A percentile compares a stretch with the other conserved stretches of the same genome.
phyloP scores from a whole-genome alignment of 2,329 filamentous ascomycete species.

The Aureobasidium sp. region DNA sequence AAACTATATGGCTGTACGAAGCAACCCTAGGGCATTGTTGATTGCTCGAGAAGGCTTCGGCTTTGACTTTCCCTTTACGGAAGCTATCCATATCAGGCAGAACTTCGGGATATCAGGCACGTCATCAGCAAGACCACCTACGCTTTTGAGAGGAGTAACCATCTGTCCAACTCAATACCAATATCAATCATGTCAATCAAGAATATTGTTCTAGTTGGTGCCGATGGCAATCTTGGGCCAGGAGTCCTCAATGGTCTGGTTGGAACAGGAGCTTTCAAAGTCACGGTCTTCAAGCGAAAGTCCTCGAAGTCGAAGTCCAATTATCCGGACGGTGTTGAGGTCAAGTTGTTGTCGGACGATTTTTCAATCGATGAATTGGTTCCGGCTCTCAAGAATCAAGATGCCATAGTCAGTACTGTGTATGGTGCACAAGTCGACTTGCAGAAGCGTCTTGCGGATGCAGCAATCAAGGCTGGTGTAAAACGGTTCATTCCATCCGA shows the following conservation, averaged over 20 bases:
- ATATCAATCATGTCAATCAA: conserved; percentile 28
- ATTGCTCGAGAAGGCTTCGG: not conserved
- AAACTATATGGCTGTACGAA: not conserved
- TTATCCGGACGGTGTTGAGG: conserved; percentile 33
- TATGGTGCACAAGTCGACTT: conserved; percentile 35
- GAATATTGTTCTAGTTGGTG: conserved; percentile 40
- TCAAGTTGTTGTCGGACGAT: conserved; percentile 43
- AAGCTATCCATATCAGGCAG: not conserved
- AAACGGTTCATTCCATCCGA: conserved; percentile 57
- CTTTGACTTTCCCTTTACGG: not conserved
- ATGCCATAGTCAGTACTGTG: conserved; percentile 49
- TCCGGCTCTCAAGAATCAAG: conserved; percentile 47
- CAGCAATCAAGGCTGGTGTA: conserved; percentile 53
- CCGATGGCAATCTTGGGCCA: conserved; percentile 39
- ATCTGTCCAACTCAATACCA: not conserved
- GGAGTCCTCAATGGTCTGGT: conserved; percentile 36
- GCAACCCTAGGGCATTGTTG: not conserved
- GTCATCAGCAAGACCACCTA: conserved; percentile 2
- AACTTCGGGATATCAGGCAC: conserved; percentile 5
- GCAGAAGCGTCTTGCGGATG: conserved; percentile 51
- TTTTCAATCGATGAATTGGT: conserved; percentile 42
- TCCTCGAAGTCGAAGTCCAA: conserved; percentile 30
- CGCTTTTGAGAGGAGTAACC: not conserved
- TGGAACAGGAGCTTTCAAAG: conserved; percentile 39
- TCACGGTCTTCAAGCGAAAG: conserved; percentile 50